Percentiles rank a stretch among this genome's conserved stretches.
Evolutionary conservation across 306 rosid species (phyloP).

Genomic region (Casuarina equisetifolia): DNA sequence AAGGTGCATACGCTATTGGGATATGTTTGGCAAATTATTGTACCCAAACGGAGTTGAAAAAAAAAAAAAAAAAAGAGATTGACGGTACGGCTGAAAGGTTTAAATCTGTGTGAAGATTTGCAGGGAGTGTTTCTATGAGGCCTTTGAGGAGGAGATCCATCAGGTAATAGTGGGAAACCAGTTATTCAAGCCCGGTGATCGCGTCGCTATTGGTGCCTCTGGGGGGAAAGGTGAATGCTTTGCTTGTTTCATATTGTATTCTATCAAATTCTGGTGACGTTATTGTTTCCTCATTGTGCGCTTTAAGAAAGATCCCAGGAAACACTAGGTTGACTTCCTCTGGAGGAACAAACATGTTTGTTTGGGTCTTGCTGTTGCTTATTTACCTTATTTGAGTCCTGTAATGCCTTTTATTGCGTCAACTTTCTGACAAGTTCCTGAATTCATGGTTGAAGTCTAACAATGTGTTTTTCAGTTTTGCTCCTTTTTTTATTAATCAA

Average conservation of each 20-base stretch:
- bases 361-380: neutral
- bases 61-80: neutral
- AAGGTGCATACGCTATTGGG: neutral
- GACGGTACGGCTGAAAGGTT: neutral
- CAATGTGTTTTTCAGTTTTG: neutral
- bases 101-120: conserved; percentile 43
- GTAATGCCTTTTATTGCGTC: neutral
- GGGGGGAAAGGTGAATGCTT: conserved; percentile 75
- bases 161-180: conserved; percentile 55
- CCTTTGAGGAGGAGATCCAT: conserved; percentile 87
- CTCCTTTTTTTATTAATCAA: neutral
- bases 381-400: neutral
- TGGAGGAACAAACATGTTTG: neutral
- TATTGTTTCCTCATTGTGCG: neutral
- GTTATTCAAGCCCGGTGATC: conserved; percentile 66
- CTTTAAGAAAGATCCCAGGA: neutral
- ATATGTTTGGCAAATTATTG: neutral
- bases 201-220: conserved; percentile 86
- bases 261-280: neutral
- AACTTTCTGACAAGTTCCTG: neutral
- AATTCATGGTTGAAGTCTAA: neutral
- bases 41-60: neutral
- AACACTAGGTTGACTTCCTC: neutral
- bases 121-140: conserved; percentile 80
- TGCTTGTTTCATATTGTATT: neutral